These are phyloP conservation scores for Boletellus emodensis DNA, from an alignment of 768 basidiomycete species.

Conservation along the genomic window DNA sequence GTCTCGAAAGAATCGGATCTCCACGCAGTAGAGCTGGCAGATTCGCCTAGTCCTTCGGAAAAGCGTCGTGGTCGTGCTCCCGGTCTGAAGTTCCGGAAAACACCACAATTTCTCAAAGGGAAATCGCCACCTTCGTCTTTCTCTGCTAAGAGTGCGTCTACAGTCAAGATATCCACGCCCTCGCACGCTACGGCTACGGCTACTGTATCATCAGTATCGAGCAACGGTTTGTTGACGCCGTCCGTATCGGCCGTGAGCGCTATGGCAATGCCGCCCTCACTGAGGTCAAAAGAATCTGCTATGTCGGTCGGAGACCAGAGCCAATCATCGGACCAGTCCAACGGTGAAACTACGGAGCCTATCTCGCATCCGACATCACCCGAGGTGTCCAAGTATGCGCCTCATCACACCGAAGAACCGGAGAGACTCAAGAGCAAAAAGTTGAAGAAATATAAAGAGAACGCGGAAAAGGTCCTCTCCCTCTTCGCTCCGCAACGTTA, in stretches of 20 bases:
- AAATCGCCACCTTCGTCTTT: slow-evolving; percentile 54
- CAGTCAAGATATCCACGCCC: slow-evolving; percentile 36
- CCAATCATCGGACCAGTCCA: slow-evolving; percentile 69
- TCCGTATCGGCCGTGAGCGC: slow-evolving; percentile 54
- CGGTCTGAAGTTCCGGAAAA: slow-evolving; percentile 68
- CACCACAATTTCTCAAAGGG: slow-evolving; percentile 69
- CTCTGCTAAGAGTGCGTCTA: slow-evolving; percentile 29
- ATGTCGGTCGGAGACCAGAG: slow-evolving; percentile 69
- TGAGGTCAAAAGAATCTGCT: slow-evolving; percentile 79
- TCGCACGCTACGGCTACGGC: slow-evolving; percentile 41
- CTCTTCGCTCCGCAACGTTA: slow-evolving; percentile 73
- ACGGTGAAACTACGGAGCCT: slow-evolving; percentile 41
- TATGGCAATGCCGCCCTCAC: slow-evolving; percentile 53
- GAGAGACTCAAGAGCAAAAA: slow-evolving; percentile 69
- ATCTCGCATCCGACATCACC: slow-evolving; percentile 24
- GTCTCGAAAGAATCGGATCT: slow-evolving; percentile 53
- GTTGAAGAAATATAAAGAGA: slow-evolving; percentile 83
- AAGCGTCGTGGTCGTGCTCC: slow-evolving; percentile 66
- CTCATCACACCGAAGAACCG: slow-evolving; percentile 39
- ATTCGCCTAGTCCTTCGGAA: slow-evolving; percentile 44
- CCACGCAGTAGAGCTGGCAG: slow-evolving; percentile 36
- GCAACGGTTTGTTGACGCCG: slow-evolving; percentile 54
- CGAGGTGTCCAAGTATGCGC: slow-evolving; percentile 28
- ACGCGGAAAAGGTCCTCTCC: slow-evolving; percentile 80
- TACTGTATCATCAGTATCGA: slow-evolving; percentile 37